phyloP scores from a whole-genome alignment of 2,329 filamentous ascomycete genomes.

The Phoma sp. region DNA sequence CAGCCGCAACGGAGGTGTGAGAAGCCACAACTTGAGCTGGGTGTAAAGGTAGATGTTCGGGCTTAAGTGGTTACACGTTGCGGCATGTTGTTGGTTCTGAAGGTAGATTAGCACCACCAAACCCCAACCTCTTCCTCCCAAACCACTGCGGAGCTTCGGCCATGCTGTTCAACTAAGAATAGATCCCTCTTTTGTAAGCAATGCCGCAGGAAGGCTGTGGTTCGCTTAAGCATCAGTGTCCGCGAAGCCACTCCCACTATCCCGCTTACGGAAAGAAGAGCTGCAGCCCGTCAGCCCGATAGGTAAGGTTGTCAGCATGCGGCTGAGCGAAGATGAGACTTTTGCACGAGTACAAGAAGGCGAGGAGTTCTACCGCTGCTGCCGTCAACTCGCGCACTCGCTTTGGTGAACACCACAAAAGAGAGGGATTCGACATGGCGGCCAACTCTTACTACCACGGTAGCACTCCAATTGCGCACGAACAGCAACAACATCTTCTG shows the following conservation, averaged over 20 bases:
- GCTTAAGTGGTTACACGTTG: too few species aligned
- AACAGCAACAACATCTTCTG: conserved; percentile 24
- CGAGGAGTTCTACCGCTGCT: too few species aligned
- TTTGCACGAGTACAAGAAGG: background rate
- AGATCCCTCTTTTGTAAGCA: background rate
- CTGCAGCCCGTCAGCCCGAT: conserved; percentile 11
- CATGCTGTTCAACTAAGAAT: conserved; percentile 3
- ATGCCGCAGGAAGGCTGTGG: background rate
- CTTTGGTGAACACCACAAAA: too few species aligned
- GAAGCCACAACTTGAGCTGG: too few species aligned
- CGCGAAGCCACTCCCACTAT: conserved; percentile 19
- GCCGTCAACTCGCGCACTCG: too few species aligned
- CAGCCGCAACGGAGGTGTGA: too few species aligned
- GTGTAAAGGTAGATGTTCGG: too few species aligned
- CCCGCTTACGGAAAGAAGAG: conserved; percentile 13
- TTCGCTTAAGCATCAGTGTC: background rate
- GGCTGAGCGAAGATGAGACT: conserved; percentile 3
- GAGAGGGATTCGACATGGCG: conserved; percentile 15
- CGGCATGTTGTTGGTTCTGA: too few species aligned
- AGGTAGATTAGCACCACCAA: background rate
- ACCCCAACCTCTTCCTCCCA: background rate
- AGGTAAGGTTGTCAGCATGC: conserved; percentile 1
- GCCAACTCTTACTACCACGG: conserved; percentile 23
- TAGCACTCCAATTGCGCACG: background rate
- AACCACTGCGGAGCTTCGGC: too few species aligned